Evolutionary conservation across 2,329 filamentous ascomycete species (phyloP), one percentile per base, ranked within the genome.

Genomic region (Sarocladium kiliense): DNA sequence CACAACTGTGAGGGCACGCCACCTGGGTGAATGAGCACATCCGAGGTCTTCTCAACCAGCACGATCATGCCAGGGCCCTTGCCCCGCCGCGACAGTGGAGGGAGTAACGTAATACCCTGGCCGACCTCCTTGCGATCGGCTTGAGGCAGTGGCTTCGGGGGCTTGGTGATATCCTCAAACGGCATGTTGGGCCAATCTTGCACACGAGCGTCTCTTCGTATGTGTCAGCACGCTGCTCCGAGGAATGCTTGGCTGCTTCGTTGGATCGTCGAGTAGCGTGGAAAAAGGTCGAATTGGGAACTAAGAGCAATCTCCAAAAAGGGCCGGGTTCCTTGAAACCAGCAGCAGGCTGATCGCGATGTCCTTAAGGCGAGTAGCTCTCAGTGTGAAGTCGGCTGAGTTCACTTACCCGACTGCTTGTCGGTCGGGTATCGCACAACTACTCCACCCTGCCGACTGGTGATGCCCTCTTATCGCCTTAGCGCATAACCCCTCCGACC

Each of bases 1-100:
- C 80, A 64, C 14, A 81, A 62, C 0, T 82, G 80, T 9, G 78
- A 74, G 0, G 85, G 85, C 54, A 75, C 73, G 57, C 56, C 68
- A 59, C 63, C 62, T 53, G 55, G 55, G 19, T 61, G 65, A 32
- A 54, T 59, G 34, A 61, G 53, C 2, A 54, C 60, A 21, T 60
- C 62, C 11, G 57, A 42, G 19, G 61, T 60, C 32, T 65, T 59
- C 30, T 57, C 14, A 10, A 63, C 54, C 7, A 72, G 44, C 50
- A 73, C 59, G 16, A 74, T 60, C 4, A 74, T 60, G 4, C 70
- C 71, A 2, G 72, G 72, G 1, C 71, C 71, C 26, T 64, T 58
- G 9, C 71, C 71, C 23, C 66, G 61, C 41, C 70, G 65, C 7
- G 70, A 68, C 23, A 73, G 64, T 18, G 72, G 72, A 5, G 60